Conservation (phyloP, 1,284 basidiomycete species). For the Irpex lacteus region DNA sequence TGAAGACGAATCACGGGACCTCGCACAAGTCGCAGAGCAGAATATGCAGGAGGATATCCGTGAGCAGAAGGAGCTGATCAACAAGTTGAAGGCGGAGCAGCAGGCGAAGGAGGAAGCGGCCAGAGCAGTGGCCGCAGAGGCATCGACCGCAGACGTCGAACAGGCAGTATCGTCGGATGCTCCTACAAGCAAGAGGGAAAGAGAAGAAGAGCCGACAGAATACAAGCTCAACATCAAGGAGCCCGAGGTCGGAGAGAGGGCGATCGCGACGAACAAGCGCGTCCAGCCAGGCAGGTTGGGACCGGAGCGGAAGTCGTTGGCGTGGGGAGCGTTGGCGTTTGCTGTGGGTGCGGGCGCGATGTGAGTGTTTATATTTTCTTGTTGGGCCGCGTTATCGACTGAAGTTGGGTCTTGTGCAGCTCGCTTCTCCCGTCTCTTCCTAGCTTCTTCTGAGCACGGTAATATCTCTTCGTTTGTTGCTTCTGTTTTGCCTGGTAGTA, state of each 20-base stretch:
- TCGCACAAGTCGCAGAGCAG: slow-evolving; percentile 52
- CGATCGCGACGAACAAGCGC: slow-evolving; percentile 63
- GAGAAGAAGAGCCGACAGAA: slow-evolving; percentile 53
- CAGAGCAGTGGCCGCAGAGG: slow-evolving; percentile 22
- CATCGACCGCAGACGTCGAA: slow-evolving; percentile 22
- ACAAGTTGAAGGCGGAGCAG: slow-evolving; percentile 55
- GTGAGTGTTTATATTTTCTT: slow-evolving; percentile 41
- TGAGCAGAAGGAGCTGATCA: slow-evolving; percentile 71
- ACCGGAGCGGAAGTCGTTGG: slow-evolving; percentile 64
- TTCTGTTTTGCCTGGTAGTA: not conserved
- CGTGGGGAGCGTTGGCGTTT: slow-evolving; percentile 75
- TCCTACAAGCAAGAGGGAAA: slow-evolving; percentile 38
- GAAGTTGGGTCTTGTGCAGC: slow-evolving; percentile 1
- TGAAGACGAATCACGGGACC: slow-evolving; percentile 54
- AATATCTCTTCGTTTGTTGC: not conserved
- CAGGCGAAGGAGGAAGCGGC: slow-evolving; percentile 43
- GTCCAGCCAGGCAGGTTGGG: slow-evolving; percentile 48
- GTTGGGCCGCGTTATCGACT: not conserved
- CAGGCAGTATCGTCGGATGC: slow-evolving; percentile 18
- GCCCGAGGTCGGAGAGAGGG: slow-evolving; percentile 51
- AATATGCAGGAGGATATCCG: slow-evolving; percentile 65
- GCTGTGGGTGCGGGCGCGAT: slow-evolving; percentile 69
- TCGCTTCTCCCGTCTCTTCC: slow-evolving; percentile 14
- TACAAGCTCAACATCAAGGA: slow-evolving; percentile 64
- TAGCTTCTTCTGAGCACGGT: slow-evolving; percentile 13